phyloP scores from a whole-genome alignment of 495 filamentous ascomycete species.

The Penicillium bovifimosum region DNA sequence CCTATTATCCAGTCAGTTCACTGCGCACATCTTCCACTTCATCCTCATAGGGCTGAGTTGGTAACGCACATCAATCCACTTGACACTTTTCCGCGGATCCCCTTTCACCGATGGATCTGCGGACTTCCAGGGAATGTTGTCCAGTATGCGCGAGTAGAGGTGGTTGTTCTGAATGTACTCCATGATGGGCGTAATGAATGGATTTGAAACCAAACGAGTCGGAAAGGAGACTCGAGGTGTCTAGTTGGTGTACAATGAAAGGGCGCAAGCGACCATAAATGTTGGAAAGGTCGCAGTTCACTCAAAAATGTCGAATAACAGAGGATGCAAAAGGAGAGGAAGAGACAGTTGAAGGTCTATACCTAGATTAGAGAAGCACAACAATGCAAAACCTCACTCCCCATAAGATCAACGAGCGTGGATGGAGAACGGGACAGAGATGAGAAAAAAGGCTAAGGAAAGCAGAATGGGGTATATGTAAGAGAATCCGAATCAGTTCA shows the following conservation, averaged over 20 bases:
- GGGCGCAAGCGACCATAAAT: not conserved
- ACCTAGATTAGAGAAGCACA: not conserved
- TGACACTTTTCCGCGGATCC: constrained; percentile 53
- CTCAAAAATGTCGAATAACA: not conserved
- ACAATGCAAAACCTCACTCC: not conserved
- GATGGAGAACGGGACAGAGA: not conserved
- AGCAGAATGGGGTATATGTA: constrained; percentile 6
- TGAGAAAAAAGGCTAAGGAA: not conserved
- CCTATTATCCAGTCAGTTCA: constrained; percentile 38
- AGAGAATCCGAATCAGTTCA: not conserved
- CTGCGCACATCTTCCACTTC: too few relatives aligned
- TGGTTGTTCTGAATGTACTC: constrained; percentile 18
- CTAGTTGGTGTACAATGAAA: not conserved
- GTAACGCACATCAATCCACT: constrained; percentile 63
- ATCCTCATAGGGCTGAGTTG: not conserved
- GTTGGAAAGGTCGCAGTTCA: not conserved
- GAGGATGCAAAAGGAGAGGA: not conserved
- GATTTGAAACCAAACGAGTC: not conserved
- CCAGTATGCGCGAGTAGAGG: constrained; percentile 32
- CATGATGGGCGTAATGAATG: constrained; percentile 13
- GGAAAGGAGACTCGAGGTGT: not conserved
- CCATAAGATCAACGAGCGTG: constrained; percentile 2
- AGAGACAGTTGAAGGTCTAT: not conserved
- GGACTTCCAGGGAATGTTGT: constrained; percentile 28
- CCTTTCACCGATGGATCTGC: constrained; percentile 29